A percentile compares a stretch with the other conserved stretches of the same genome.
Evolutionary conservation across 805 yeast species (phyloP).

Genomic region (Blastobotrys attinorum): DNA sequence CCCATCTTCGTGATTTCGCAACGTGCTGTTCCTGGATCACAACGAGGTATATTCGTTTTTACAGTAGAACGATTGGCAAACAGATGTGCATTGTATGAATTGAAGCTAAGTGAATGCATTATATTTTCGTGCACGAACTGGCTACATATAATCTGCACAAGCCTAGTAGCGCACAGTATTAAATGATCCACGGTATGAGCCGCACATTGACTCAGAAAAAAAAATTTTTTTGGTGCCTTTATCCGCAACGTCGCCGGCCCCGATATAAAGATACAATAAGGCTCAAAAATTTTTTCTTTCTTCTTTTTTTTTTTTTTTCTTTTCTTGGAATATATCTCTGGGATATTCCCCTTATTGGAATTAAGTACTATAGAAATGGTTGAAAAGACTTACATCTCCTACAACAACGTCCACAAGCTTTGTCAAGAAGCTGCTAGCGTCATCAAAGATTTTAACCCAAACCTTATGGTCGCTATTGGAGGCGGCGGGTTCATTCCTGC

Average conservation of each 20-base stretch:
- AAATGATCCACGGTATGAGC: neutral
- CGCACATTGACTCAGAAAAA: neutral
- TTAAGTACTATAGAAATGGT: slow-evolving; percentile 13
- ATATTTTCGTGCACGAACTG: too few relatives aligned
- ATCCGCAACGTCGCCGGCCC: neutral
- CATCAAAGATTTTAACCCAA: slow-evolving; percentile 64
- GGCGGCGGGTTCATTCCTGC: slow-evolving; percentile 99
- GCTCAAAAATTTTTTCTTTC: neutral
- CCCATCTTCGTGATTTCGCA: too few relatives aligned
- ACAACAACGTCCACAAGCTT: slow-evolving; percentile 74
- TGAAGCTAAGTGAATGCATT: too few relatives aligned
- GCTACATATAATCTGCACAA: too few relatives aligned
- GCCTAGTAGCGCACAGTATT: neutral
- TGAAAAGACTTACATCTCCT: slow-evolving; percentile 51
- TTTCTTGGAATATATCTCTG: neutral
- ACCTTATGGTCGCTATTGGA: slow-evolving; percentile 86
- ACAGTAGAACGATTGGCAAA: too few relatives aligned
- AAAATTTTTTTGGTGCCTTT: neutral
- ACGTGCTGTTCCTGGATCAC: too few relatives aligned
- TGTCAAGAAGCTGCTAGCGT: slow-evolving; percentile 60
- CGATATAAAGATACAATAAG: neutral
- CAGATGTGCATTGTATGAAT: too few relatives aligned
- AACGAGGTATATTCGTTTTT: too few relatives aligned
- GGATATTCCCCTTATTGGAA: neutral
- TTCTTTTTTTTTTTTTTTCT: slow-evolving; percentile 3